Base-by-base conservation (phyloP, 1,284 basidiomycete genomes). In the Cerrena zonata region DNA sequence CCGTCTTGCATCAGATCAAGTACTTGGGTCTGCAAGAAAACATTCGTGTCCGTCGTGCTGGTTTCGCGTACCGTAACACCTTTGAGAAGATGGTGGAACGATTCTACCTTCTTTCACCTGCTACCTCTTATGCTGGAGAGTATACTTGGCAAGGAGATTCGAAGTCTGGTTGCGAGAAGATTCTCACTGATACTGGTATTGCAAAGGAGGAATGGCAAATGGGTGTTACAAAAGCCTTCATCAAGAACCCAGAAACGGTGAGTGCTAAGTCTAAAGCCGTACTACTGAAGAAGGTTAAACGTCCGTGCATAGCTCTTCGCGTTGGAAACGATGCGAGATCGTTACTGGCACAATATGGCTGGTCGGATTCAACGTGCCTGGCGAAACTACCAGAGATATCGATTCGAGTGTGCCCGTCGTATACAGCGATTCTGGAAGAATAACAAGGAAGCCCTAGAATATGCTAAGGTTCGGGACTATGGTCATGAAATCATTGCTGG, bases 281-380 rank as follows among this genome's bases (percentile, higher is more conserved):
- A 5, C 19, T 46, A 38, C 18, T 21, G 15, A 12, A 19, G 5
- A 21, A 2, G 15, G 7, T 1, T 34, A 36, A 1, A 44, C 25
- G 12, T 39, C 46, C 13, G 47, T 46, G 53, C 47, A 0, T 57
- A 94, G 90, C 82, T 99, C 21, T 99, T 99, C 68, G 96, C 95
- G 19, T 76, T 99, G 49, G 95, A 99, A 72, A 94, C 93, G 19
- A 98, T 99, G 92, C 86, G 95, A 49, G 96, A 99, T 66, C 84
- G 90, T 52, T 99, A 99, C 71, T 99, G 96, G 96, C 96, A 99
- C 70, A 98, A 98, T 66, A 99, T 99, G 95, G 95, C 95, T 0
- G 84, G 74, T 38, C 87, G 95, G 45, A 99, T 99, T 49, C 96
- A 99, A 70, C 86, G 95, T 36, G 94, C 94, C 3, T 99, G 87